A percentile compares a stretch with the other conserved stretches of the same genome.
These are phyloP conservation scores for Globisporangium nodosum DNA, from an alignment of 352 stramenopile genomes.

Conservation along the genomic window DNA sequence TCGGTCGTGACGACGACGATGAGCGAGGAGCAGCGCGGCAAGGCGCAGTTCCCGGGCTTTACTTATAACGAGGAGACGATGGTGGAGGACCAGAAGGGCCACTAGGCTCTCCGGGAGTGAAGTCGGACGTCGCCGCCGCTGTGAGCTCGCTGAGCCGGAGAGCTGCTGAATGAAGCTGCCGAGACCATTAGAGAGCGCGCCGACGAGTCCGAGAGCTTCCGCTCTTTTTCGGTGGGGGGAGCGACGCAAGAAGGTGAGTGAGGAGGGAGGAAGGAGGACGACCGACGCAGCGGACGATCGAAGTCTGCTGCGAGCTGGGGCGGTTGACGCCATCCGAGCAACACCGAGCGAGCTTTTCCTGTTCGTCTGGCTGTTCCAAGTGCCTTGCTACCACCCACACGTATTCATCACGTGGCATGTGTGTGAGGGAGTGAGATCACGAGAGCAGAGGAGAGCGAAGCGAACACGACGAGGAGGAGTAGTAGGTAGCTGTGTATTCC, in stretches of 20 bases:
- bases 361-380: too few relatives aligned
- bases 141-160: not conserved
- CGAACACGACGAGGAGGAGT: not conserved
- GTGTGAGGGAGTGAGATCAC: not conserved
- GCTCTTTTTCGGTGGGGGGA: not conserved
- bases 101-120: conserved; percentile 26
- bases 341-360: too few relatives aligned
- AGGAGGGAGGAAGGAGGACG: too few relatives aligned
- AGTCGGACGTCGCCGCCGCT: not conserved
- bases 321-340: not conserved
- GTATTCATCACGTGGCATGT: too few relatives aligned
- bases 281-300: not conserved
- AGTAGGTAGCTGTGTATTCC: not conserved
- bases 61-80: conserved; percentile 89
- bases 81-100: conserved; percentile 80
- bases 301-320: not conserved
- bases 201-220: not conserved
- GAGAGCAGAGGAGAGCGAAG: not conserved
- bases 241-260: not conserved
- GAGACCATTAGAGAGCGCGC: conserved; percentile 1
- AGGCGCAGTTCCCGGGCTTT: conserved; percentile 88
- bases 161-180: not conserved
- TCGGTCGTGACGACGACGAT: conserved; percentile 89
- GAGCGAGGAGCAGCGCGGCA: conserved; percentile 88
- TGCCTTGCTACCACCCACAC: too few relatives aligned